Evolutionary conservation across 768 basidiomycete species (phyloP).

Genomic region (Myochromella boudieri): DNA sequence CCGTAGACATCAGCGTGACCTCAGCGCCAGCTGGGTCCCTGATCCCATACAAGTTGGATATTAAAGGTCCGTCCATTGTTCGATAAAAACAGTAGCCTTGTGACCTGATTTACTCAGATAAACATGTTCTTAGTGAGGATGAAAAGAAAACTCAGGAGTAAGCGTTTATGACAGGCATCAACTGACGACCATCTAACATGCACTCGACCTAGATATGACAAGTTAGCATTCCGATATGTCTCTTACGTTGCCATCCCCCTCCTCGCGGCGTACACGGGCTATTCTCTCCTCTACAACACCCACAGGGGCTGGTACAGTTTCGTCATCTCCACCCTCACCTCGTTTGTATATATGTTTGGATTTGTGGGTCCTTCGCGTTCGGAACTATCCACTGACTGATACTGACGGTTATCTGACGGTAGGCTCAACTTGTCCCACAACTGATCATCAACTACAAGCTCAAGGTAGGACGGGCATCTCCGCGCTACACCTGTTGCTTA

Average conservation of each 20-base stretch:
- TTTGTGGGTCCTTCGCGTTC: conserved; percentile 65
- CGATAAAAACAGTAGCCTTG: conserved; percentile 12
- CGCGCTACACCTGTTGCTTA: conserved; percentile 8
- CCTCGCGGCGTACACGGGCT: conserved; percentile 73
- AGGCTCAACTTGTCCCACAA: conserved; percentile 86
- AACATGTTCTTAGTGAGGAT: conserved; percentile 93
- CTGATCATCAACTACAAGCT: conserved; percentile 97
- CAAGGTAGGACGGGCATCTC: conserved; percentile 55
- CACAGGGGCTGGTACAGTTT: conserved; percentile 98
- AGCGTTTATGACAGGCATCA: conserved; percentile 9
- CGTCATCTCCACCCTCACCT: conserved; percentile 88
- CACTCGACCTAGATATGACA: conserved; percentile 66
- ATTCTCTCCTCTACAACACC: conserved; percentile 78
- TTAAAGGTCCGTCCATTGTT: conserved; percentile 60
- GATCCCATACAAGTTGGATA: conserved; percentile 77
- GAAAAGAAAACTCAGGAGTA: conserved; percentile 98
- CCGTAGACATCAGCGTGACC: conserved; percentile 80
- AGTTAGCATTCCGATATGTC: conserved; percentile 92
- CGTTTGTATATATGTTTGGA: conserved; percentile 95
- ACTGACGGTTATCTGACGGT: conserved; percentile 8
- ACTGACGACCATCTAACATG: conserved; percentile 9
- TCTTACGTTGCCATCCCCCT: conserved; percentile 86
- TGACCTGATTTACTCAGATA: conserved; percentile 52
- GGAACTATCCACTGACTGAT: background rate
- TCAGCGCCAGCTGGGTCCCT: conserved; percentile 59